These are phyloP conservation scores for Pyrenophora tritici-repentis DNA, from an alignment of 2,329 filamentous ascomycete genomes.

Conservation along the genomic window DNA sequence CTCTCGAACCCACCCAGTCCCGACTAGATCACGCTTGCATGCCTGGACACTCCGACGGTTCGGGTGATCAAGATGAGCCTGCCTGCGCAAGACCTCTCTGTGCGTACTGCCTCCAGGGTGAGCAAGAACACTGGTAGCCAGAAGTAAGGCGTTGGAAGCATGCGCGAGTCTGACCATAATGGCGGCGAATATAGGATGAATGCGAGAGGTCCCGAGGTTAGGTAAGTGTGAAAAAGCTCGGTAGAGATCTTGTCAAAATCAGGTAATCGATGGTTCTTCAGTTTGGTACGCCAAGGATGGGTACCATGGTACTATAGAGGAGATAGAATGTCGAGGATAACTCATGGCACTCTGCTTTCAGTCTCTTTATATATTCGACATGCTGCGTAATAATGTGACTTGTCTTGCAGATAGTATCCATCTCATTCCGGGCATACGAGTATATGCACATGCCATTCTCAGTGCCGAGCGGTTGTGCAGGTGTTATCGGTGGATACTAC, in stretches of 20 bases:
- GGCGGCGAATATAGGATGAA: background rate
- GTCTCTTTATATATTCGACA: slow-evolving; percentile 31
- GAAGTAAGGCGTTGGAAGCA: slow-evolving; percentile 27
- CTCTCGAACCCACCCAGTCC: slow-evolving; percentile 40
- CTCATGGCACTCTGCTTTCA: background rate
- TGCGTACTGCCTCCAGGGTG: slow-evolving; percentile 50
- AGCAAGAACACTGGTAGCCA: slow-evolving; percentile 37
- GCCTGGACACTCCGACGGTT: slow-evolving; percentile 44
- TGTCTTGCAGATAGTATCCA: slow-evolving; percentile 15
- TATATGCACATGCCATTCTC: slow-evolving; percentile 5
- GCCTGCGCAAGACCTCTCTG: slow-evolving; percentile 35
- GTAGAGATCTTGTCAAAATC: too few species aligned
- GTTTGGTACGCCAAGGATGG: too few species aligned
- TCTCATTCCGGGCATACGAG: slow-evolving; percentile 18
- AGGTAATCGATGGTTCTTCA: too few species aligned
- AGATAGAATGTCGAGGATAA: too few species aligned
- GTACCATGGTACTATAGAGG: too few species aligned
- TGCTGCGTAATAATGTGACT: slow-evolving; percentile 8
- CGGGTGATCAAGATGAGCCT: slow-evolving; percentile 46
- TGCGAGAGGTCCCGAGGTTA: background rate
- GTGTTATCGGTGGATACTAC: slow-evolving; percentile 13
- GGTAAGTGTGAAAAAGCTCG: too few species aligned
- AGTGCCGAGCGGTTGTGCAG: slow-evolving; percentile 5
- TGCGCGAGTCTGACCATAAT: slow-evolving; percentile 38
- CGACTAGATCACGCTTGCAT: slow-evolving; percentile 41